A percentile compares a stretch with the other conserved stretches of the same genome.
phyloP scores from a whole-genome alignment of 2,329 filamentous ascomycete genomes.

The Colletotrichum abscissum region DNA sequence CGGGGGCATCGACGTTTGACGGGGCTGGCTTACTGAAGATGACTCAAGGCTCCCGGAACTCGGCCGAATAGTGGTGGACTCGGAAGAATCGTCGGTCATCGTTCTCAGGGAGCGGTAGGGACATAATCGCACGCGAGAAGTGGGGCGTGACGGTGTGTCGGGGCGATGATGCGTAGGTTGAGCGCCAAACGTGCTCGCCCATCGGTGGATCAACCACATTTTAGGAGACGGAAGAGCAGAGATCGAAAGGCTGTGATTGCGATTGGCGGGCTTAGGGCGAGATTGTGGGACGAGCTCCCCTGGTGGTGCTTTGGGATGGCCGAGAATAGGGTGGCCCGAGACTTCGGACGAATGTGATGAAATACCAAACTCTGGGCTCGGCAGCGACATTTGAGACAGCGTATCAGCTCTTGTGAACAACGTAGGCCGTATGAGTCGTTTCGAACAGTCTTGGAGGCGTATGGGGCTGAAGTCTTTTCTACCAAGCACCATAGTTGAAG shows the following conservation, averaged over 20 bases:
- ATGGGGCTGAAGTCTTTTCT: background rate
- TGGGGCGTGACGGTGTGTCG: constrained; percentile 11
- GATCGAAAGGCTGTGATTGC: background rate
- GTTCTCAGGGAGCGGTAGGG: background rate
- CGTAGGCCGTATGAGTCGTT: constrained; percentile 11
- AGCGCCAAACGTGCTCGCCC: background rate
- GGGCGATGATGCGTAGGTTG: background rate
- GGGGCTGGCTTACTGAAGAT: background rate
- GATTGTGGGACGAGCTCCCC: background rate
- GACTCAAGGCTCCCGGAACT: background rate
- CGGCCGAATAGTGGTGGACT: background rate
- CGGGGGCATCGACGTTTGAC: background rate
- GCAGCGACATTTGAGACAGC: constrained; percentile 17
- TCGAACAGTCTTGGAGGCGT: constrained; percentile 9
- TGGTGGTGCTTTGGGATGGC: background rate
- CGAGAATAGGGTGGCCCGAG: constrained; percentile 10
- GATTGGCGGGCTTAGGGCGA: constrained; percentile 19
- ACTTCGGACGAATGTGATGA: constrained; percentile 17
- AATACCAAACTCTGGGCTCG: background rate
- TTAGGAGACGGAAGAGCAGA: background rate
- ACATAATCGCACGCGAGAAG: background rate
- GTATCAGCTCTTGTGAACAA: background rate
- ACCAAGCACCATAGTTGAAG: background rate
- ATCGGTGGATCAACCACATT: background rate
- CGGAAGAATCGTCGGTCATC: background rate